These are phyloP conservation scores for Taphrina populina DNA, from an alignment of 1,139 yeast genomes.

Conservation along the genomic window DNA sequence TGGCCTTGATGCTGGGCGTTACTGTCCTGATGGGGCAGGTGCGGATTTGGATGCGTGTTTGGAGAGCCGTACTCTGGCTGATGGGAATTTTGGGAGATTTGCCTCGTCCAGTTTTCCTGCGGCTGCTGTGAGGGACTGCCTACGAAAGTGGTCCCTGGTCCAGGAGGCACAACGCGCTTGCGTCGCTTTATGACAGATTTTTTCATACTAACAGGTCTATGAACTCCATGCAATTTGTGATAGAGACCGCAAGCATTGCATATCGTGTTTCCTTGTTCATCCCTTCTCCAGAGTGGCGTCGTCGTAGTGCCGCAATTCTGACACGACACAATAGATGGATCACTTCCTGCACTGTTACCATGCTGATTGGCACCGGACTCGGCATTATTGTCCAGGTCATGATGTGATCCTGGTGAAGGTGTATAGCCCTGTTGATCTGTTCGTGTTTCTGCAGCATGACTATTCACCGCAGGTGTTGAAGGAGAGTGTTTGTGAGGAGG, in stretches of 20 bases:
- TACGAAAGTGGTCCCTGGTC: constrained; percentile 10
- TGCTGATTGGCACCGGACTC: neutral
- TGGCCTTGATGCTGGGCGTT: constrained; percentile 18
- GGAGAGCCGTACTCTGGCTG: constrained; percentile 18
- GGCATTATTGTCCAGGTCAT: constrained; percentile 1
- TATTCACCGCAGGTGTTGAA: neutral
- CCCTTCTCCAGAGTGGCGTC: constrained; percentile 86
- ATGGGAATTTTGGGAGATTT: neutral
- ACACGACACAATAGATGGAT: constrained; percentile 28
- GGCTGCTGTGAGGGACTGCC: constrained; percentile 5
- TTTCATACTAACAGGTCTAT: constrained; percentile 76
- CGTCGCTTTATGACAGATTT: constrained; percentile 72
- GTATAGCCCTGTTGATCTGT: too few species aligned
- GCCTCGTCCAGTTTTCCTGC: constrained; percentile 16
- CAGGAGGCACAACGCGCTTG: constrained; percentile 34
- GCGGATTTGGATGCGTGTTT: neutral
- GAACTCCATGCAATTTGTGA: constrained; percentile 71
- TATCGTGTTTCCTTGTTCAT: constrained; percentile 67
- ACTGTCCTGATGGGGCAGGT: neutral
- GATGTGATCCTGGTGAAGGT: constrained; percentile 21
- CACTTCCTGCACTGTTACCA: neutral
- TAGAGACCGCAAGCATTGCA: constrained; percentile 89
- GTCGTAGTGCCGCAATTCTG: constrained; percentile 75
- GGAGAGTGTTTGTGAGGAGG: constrained; percentile 9
- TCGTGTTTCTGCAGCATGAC: neutral